Evolutionary conservation across 257 asterid species (phyloP), one percentile per base, ranked within the genome.

Genomic region (Solanum bulbocastanum): DNA sequence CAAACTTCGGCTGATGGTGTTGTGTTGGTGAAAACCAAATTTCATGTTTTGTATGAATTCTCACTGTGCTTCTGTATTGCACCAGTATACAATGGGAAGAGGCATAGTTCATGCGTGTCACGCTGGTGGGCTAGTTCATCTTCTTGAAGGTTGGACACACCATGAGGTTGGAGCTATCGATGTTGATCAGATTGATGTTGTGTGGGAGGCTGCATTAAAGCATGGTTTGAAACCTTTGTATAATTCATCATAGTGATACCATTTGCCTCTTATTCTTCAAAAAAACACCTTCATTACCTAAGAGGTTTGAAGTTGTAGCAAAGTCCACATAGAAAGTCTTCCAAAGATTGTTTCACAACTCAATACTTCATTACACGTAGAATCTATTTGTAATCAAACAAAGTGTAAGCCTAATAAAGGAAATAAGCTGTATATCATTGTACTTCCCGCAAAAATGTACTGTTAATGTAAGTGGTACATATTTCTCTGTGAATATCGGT

Each of bases 41-140:
- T 46, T 4, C 58, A 25, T 35, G 27, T 52, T 83, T 60, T 8
- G 35, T 23, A 62, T 37, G 35, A 88, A 79, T 52, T 72, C 35
- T 69, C 42, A 60, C 44, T 40, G 23, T 86, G 9, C 44, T 49
- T 65, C 85, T 46, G 49, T 15, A 25, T 16, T 88, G 79, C 37
- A 86, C 49, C 93, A 96, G 99, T 95, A 96, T 71, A 95, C 99
- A 40, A 89, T 96, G 97, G 98, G 62, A 87, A 91, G 99, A 93
- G 99, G 98, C 37, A 94, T 93, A 36, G 98, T 96, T 22, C 99
- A 96, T 89, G 99, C 99, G n/a, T 96, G 99, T 92, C 99, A 96
- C 56, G 99, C 99, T 2, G 99, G 99, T 39, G 99, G 99, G 56
- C 92, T 93, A 56, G 96, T 96, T 52, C 99, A 96, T 92, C 90